Conservation (phyloP, 208 protist species). For the Acanthamoeba royreba region DNA sequence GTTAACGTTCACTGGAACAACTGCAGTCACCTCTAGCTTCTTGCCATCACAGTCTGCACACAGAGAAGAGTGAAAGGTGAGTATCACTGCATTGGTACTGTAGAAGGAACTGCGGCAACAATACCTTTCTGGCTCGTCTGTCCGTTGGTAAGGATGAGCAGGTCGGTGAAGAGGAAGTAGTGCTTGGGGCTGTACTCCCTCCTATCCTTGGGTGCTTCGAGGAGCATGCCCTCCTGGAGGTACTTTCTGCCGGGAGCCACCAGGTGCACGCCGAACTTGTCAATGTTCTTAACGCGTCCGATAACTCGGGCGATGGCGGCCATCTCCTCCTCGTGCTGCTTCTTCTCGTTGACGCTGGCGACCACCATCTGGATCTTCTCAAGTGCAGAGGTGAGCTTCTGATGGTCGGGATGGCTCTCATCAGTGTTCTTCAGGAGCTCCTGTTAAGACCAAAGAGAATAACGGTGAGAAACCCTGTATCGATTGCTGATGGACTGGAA, state of each 20-base stretch:
- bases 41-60: neutral
- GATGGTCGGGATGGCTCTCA: neutral
- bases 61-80: no score
- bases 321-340: neutral
- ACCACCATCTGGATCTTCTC: conserved; percentile 29
- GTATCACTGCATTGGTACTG: no score
- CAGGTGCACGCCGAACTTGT: neutral
- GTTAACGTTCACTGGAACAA: neutral
- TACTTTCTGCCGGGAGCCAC: neutral
- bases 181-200: neutral
- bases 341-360: neutral
- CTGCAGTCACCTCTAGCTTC: neutral
- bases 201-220: neutral
- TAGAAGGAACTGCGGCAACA: neutral
- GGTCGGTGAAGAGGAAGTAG: neutral
- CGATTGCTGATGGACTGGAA: neutral
- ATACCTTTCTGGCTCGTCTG: neutral
- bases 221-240: neutral
- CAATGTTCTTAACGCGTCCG: neutral
- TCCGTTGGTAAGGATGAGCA: neutral
- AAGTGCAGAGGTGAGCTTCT: neutral
- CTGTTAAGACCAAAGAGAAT: neutral
- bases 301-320: neutral
- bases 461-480: neutral
- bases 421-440: neutral